Evolutionary conservation across 352 stramenopile species (phyloP).

Genomic region (Lagenidium giganteum): DNA sequence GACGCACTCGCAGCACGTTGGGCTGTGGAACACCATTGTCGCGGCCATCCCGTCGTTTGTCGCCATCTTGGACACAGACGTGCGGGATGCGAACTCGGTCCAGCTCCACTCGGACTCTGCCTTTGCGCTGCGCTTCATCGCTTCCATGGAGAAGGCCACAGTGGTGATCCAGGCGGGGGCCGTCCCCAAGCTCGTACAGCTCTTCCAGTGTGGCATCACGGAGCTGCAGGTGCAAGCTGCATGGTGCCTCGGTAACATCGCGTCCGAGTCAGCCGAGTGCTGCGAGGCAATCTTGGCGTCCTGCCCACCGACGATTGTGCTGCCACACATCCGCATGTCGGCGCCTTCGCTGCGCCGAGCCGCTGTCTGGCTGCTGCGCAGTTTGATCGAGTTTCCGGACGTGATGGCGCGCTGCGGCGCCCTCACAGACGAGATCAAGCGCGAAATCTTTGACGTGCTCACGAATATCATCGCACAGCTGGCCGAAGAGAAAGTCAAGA

Average conservation of each 20-base stretch:
- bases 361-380: conserved; percentile 78
- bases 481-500: conserved; percentile 66
- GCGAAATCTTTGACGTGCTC: conserved; percentile 69
- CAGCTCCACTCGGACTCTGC: conserved; percentile 83
- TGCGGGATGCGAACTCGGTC: conserved; percentile 52
- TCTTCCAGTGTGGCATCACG: conserved; percentile 84
- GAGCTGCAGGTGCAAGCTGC: conserved; percentile 85
- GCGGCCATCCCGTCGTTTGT: conserved; percentile 80
- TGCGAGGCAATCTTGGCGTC: conserved; percentile 71
- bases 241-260: conserved; percentile 85
- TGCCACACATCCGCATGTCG: conserved; percentile 83
- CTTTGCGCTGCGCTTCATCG: conserved; percentile 84
- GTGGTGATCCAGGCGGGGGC: conserved; percentile 68
- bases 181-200: conserved; percentile 70
- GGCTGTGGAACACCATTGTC: conserved; percentile 77
- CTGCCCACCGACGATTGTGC: conserved; percentile 60
- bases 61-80: conserved; percentile 63
- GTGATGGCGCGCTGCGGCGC: conserved; percentile 49
- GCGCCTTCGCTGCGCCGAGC: conserved; percentile 71
- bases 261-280: conserved; percentile 63
- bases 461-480: conserved; percentile 74
- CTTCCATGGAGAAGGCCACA: conserved; percentile 83
- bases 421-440: conserved; percentile 46
- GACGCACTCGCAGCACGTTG: conserved; percentile 75
- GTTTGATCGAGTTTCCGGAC: conserved; percentile 79